Conservation (phyloP, 371 early-diverging fungal genomes). For the Apophysomyces sp. region DNA sequence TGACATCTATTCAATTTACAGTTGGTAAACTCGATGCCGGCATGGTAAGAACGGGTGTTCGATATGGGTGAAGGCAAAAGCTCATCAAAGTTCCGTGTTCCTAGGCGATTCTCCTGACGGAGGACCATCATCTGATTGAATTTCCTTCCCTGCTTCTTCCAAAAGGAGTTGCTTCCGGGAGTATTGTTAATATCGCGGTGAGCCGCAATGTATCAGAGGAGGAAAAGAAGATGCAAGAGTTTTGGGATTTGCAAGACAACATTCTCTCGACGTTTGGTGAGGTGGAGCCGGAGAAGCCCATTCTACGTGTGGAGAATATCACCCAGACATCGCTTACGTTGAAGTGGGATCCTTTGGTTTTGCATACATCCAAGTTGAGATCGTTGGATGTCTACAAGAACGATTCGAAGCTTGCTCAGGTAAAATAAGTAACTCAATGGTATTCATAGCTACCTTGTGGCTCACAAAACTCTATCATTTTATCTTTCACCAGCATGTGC, state of each 20-base stretch:
- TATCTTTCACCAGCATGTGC: constrained; percentile 33
- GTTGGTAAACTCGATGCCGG: constrained; percentile 94
- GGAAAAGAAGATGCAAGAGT: constrained; percentile 74
- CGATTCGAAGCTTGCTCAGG: constrained; percentile 51
- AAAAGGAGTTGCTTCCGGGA: constrained; percentile 88
- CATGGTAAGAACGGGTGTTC: too few species aligned
- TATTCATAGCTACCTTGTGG: not conserved
- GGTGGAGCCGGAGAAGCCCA: constrained; percentile 76
- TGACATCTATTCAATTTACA: constrained; percentile 78
- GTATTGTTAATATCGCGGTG: constrained; percentile 92
- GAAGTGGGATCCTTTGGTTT: constrained; percentile 85
- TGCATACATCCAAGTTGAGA: constrained; percentile 78
- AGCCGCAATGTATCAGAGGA: constrained; percentile 86
- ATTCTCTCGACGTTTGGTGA: constrained; percentile 82
- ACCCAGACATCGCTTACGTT: constrained; percentile 91
- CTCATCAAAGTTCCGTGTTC: not conserved
- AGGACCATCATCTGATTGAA: constrained; percentile 96
- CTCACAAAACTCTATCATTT: not conserved
- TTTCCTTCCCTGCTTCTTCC: constrained; percentile 96
- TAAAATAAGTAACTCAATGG: constrained; percentile 12
- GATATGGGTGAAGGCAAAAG: too few species aligned
- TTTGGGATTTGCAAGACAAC: constrained; percentile 81
- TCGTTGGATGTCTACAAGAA: constrained; percentile 88
- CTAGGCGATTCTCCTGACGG: constrained; percentile 89
- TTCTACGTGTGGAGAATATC: constrained; percentile 68